A percentile compares a stretch with the other conserved stretches of the same genome.
phyloP scores from a whole-genome alignment of 257 asterid species.

The Solanum ossicruentum region DNA sequence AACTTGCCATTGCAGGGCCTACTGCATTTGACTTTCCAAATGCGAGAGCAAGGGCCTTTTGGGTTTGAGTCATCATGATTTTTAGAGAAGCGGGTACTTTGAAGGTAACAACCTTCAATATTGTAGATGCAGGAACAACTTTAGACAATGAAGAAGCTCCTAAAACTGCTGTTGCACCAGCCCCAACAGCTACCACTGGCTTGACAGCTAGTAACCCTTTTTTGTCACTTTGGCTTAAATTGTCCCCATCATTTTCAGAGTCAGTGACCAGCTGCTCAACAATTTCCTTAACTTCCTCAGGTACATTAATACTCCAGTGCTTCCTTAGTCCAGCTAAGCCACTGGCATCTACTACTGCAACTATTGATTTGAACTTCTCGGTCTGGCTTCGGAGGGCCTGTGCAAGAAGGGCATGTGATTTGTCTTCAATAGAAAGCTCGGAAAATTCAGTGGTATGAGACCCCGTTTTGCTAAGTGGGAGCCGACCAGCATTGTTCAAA shows the following conservation, averaged over 20 bases:
- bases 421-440: slow-evolving; percentile 55
- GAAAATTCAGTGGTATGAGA: slow-evolving; percentile 24
- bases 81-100: slow-evolving; percentile 61
- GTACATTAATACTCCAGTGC: slow-evolving; percentile 64
- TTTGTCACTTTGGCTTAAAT: slow-evolving; percentile 11
- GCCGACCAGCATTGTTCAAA: slow-evolving; percentile 58
- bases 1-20: slow-evolving; percentile 40
- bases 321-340: slow-evolving; percentile 69
- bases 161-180: slow-evolving; percentile 81
- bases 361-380: slow-evolving; percentile 47
- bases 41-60: slow-evolving; percentile 40
- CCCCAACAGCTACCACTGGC: slow-evolving; percentile 85
- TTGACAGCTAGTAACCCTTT: slow-evolving; percentile 46
- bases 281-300: slow-evolving; percentile 45
- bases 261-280: slow-evolving; percentile 46
- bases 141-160: slow-evolving; percentile 83
- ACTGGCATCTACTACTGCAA: slow-evolving; percentile 78
- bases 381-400: slow-evolving; percentile 73
- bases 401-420: slow-evolving; percentile 71
- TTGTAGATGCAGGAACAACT: slow-evolving; percentile 60
- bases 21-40: slow-evolving; percentile 48
- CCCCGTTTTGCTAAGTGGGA: slow-evolving; percentile 18
- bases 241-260: slow-evolving; percentile 24
- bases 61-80: slow-evolving; percentile 48
- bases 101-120: slow-evolving; percentile 50